Conservation (phyloP, 2,329 filamentous ascomycete species). For the Leptographium radiaticola region DNA sequence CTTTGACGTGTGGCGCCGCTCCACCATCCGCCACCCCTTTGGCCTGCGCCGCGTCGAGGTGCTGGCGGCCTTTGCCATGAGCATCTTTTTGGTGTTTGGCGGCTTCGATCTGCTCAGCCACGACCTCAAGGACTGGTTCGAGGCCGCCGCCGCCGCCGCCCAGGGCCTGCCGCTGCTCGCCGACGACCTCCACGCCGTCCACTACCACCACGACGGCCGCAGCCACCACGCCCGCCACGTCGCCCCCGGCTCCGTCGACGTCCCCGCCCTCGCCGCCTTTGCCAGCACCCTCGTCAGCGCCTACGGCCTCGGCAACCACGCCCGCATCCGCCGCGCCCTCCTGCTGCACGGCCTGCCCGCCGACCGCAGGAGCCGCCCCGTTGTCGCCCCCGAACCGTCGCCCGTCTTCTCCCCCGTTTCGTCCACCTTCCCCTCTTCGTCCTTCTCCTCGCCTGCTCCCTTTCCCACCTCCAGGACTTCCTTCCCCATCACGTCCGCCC, state of each 20-base stretch:
- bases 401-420: conserved; percentile 35
- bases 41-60: conserved; percentile 87
- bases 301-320: conserved; percentile 78
- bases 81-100: conserved; percentile 92
- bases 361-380: neutral
- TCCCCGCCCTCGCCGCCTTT: conserved; percentile 71
- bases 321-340: conserved; percentile 84
- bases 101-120: conserved; percentile 92
- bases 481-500: neutral
- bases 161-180: neutral
- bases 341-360: conserved; percentile 7
- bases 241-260: conserved; percentile 63
- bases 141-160: conserved; percentile 24
- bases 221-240: conserved; percentile 40
- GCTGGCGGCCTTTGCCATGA: conserved; percentile 89
- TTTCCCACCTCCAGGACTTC: neutral
- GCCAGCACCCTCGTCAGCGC: conserved; percentile 74
- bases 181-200: conserved; percentile 39
- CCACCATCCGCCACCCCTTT: conserved; percentile 86
- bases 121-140: conserved; percentile 83
- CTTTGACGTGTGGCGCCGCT: conserved; percentile 94
- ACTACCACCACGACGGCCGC: neutral
- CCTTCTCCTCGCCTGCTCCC: conserved; percentile 15
- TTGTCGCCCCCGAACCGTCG: conserved; percentile 22
- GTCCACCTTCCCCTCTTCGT: conserved; percentile 46